Percentiles rank a stretch among this genome's conserved stretches.
Evolutionary conservation across 2,329 filamentous ascomycete genomes (phyloP).

Genomic region (Nemania bipapillata): DNA sequence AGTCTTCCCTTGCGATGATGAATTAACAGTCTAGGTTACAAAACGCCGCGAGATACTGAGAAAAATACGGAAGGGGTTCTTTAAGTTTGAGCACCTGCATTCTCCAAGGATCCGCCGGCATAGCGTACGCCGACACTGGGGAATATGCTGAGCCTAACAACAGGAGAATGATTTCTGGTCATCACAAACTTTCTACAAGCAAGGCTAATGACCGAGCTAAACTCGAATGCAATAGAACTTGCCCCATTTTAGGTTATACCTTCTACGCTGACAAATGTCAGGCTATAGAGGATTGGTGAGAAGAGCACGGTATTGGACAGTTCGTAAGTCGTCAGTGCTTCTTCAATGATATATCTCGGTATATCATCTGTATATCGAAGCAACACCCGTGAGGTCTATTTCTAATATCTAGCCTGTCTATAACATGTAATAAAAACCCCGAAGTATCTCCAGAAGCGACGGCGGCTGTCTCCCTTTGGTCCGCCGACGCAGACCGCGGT

Average conservation of each 20-base stretch:
- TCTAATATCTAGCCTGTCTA: conserved; percentile 19
- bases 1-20: too few relatives aligned
- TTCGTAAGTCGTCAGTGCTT: too few relatives aligned
- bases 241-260: too few relatives aligned
- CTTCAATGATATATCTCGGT: not conserved
- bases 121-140: too few relatives aligned
- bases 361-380: not conserved
- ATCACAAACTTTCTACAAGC: not conserved
- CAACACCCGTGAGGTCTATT: conserved; percentile 22
- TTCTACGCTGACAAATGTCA: too few relatives aligned
- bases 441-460: not conserved
- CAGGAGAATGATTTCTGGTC: not conserved
- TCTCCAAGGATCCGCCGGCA: too few relatives aligned
- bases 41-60: too few relatives aligned
- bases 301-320: not conserved
- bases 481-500: not conserved
- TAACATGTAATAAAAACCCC: not conserved
- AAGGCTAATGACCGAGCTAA: not conserved
- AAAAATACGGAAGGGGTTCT: too few relatives aligned
- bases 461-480: not conserved
- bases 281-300: not conserved
- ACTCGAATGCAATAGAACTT: too few relatives aligned
- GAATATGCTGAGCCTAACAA: conserved; percentile 1
- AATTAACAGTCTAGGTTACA: too few relatives aligned
- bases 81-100: too few relatives aligned